These are phyloP conservation scores for Metschnikowia lachancei DNA, from an alignment of 805 yeast species.

Conservation along the genomic window DNA sequence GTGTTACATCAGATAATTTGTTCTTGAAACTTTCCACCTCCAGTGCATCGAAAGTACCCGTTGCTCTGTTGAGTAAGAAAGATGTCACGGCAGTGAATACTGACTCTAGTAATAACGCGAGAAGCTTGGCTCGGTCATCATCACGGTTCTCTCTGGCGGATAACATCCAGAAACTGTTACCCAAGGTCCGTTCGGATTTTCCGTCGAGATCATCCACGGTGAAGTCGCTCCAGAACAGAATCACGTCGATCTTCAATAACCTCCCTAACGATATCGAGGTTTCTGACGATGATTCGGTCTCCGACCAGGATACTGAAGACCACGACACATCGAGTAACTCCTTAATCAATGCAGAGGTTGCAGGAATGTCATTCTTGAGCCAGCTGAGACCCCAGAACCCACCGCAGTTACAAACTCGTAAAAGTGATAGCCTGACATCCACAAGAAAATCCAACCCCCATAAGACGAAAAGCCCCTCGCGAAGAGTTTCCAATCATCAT, in stretches of 20 bases:
- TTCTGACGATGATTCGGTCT: constrained; percentile 47
- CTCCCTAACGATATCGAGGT: constrained; percentile 47
- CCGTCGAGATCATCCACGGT: constrained; percentile 9
- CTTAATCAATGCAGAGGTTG: background rate
- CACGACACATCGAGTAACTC: constrained; percentile 1
- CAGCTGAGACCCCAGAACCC: background rate
- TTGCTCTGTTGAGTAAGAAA: constrained; percentile 24
- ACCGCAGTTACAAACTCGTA: background rate
- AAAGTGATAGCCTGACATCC: constrained; percentile 1
- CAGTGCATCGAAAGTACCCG: constrained; percentile 20
- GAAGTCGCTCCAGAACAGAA: constrained; percentile 29
- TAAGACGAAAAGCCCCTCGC: constrained; percentile 13
- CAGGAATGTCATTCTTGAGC: constrained; percentile 1
- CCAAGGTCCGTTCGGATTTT: constrained; percentile 5
- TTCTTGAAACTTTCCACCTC: constrained; percentile 31
- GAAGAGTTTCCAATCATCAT: constrained; percentile 33
- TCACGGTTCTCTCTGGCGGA: constrained; percentile 2
- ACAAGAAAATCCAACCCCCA: background rate
- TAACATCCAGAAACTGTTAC: background rate
- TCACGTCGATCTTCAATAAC: constrained; percentile 42
- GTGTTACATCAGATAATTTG: constrained; percentile 38
- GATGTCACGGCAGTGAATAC: constrained; percentile 30
- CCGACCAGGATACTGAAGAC: constrained; percentile 37
- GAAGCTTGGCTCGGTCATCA: background rate
- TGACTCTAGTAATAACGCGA: constrained; percentile 23